phyloP scores from a whole-genome alignment of 208 protist species.

The Trypanosoma boissoni region DNA sequence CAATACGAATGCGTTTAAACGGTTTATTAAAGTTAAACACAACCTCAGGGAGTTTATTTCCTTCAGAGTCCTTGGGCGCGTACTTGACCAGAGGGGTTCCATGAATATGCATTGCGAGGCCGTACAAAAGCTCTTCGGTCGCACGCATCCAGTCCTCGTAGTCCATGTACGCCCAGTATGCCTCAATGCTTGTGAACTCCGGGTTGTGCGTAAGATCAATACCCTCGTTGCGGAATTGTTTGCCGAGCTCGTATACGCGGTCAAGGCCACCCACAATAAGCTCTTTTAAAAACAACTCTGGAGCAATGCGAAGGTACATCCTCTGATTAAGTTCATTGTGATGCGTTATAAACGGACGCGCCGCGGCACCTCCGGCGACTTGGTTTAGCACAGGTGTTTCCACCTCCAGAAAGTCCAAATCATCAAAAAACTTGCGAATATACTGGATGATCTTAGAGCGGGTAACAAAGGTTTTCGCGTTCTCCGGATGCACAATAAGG shows the following conservation, averaged over 20 bases:
- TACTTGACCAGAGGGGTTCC: constrained; percentile 94
- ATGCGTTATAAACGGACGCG: constrained; percentile 99
- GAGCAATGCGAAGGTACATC: constrained; percentile 99
- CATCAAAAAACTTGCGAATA: constrained; percentile 97
- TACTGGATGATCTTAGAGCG: constrained; percentile 96
- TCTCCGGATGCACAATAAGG: constrained; percentile 97
- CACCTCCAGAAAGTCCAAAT: constrained; percentile 96
- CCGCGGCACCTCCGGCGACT: constrained; percentile 98
- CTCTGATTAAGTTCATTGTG: constrained; percentile 99
- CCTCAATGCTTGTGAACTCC: constrained; percentile 99
- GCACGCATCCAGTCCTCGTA: constrained; percentile 99
- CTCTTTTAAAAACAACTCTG: constrained; percentile 99
- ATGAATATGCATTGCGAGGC: constrained; percentile 94
- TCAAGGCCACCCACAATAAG: constrained; percentile 99
- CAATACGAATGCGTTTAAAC: constrained; percentile 96
- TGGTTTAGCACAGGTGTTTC: constrained; percentile 99
- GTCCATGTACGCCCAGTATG: constrained; percentile 99
- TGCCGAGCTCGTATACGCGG: constrained; percentile 99
- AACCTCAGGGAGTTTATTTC: constrained; percentile 63
- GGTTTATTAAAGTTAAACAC: constrained; percentile 99
- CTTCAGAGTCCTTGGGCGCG: constrained; percentile 89
- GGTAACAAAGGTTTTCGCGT: constrained; percentile 93
- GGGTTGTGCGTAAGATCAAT: constrained; percentile 99
- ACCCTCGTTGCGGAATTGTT: constrained; percentile 99
- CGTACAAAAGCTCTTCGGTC: constrained; percentile 96